phyloP scores from a whole-genome alignment of 306 rosid genomes.

The Castanea crenata region DNA sequence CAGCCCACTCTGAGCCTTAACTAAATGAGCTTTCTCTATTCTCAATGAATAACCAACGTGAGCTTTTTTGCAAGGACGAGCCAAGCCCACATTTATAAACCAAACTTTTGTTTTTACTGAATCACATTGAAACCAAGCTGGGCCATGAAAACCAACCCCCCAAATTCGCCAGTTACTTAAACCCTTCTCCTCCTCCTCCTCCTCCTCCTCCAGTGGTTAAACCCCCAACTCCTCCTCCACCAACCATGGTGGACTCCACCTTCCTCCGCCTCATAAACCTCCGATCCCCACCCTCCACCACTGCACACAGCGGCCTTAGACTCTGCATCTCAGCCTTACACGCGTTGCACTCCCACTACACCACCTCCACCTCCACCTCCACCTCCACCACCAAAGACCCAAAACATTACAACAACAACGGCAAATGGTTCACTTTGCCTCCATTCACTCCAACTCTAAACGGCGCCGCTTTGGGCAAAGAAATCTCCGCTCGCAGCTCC shows the following conservation, averaged over 20 bases:
- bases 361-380: slow-evolving; percentile 24
- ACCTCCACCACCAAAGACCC: slow-evolving; percentile 1
- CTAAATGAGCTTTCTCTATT: too few relatives aligned
- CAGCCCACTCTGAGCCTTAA: too few relatives aligned
- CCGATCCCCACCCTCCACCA: not conserved
- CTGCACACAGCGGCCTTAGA: not conserved
- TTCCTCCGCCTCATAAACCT: slow-evolving; percentile 35
- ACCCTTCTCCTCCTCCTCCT: not conserved
- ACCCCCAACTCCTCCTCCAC: not conserved
- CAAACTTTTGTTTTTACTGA: too few relatives aligned
- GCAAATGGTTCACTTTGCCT: slow-evolving; percentile 66
- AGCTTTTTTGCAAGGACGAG: too few relatives aligned
- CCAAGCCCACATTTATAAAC: not conserved
- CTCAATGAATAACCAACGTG: too few relatives aligned
- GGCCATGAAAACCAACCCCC: not conserved
- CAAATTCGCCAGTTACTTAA: not conserved
- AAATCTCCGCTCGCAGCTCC: slow-evolving; percentile 11
- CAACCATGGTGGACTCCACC: slow-evolving; percentile 6
- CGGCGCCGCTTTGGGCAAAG: slow-evolving; percentile 33
- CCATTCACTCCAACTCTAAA: slow-evolving; percentile 42
- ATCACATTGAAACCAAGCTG: not conserved
- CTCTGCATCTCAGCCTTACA: slow-evolving; percentile 5
- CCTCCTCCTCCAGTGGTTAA: not conserved
- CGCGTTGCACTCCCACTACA: slow-evolving; percentile 1
- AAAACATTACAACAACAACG: not conserved